phyloP scores from a whole-genome alignment of 768 basidiomycete genomes.

The Suillus lakei region DNA sequence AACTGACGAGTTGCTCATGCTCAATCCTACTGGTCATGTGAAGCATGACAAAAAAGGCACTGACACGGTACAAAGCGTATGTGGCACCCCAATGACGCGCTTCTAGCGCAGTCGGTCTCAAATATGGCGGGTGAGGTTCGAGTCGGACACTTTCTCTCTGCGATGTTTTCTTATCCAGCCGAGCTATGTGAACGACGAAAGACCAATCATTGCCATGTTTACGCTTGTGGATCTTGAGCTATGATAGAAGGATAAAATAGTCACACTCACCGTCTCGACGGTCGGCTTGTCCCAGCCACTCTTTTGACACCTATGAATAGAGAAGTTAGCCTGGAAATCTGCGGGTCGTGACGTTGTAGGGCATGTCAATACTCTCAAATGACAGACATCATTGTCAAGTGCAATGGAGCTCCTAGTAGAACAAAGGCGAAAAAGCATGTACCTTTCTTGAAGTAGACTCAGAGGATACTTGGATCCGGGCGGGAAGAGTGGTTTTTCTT shows the following conservation, averaged over 20 bases:
- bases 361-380: background rate
- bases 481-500: conserved; percentile 74
- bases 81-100: conserved; percentile 93
- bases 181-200: conserved; percentile 70
- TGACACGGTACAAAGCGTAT: conserved; percentile 85
- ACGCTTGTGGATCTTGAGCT: conserved; percentile 40
- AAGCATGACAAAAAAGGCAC: conserved; percentile 35
- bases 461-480: conserved; percentile 86
- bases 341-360: background rate
- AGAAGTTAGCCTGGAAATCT: background rate
- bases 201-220: conserved; percentile 56
- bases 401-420: background rate
- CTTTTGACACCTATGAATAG: conserved; percentile 75
- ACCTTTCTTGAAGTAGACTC: conserved; percentile 81
- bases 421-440: conserved; percentile 2
- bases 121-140: conserved; percentile 74
- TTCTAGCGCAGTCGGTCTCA: conserved; percentile 70
- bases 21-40: conserved; percentile 7
- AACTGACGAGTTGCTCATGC: conserved; percentile 52
- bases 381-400: background rate
- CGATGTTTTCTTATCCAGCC: conserved; percentile 71
- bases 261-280: conserved; percentile 68
- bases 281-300: conserved; percentile 85
- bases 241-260: background rate
- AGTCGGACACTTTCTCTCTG: conserved; percentile 72